Evolutionary conservation across 2,329 filamentous ascomycete species (phyloP).

Genomic region (Arthrobotrys musiformis): DNA sequence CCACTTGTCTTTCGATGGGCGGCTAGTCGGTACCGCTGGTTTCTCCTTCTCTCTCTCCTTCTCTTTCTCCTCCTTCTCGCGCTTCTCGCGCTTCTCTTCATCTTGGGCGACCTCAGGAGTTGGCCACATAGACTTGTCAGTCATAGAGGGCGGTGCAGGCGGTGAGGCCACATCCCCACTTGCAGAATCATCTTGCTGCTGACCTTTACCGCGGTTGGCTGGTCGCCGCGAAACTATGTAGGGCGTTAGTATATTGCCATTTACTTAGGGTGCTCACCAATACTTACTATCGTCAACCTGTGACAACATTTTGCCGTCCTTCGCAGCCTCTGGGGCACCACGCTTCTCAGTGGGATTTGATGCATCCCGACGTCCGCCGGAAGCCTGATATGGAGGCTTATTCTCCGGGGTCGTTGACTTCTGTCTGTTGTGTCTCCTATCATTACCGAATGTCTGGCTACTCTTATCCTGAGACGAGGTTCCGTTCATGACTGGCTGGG

Average conservation of each 20-base stretch:
- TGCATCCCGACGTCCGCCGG: constrained; percentile 44
- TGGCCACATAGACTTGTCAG: constrained; percentile 85
- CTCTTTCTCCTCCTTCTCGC: constrained; percentile 68
- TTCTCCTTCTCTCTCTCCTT: constrained; percentile 72
- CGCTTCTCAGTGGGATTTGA: constrained; percentile 34
- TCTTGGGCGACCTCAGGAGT: constrained; percentile 83
- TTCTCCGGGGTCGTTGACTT: constrained; percentile 44
- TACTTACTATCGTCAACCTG: constrained; percentile 43
- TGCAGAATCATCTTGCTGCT: constrained; percentile 53
- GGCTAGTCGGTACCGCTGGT: constrained; percentile 68
- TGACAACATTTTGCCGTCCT: constrained; percentile 36
- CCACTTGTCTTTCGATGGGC: constrained; percentile 81
- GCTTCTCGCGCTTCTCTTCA: constrained; percentile 77
- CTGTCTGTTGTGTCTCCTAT: constrained; percentile 46
- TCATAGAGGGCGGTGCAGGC: constrained; percentile 72
- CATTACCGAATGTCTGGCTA: constrained; percentile 41
- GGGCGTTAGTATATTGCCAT: not conserved
- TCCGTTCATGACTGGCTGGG: constrained; percentile 41
- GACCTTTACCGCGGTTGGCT: constrained; percentile 36
- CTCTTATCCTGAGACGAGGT: constrained; percentile 31
- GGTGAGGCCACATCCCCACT: constrained; percentile 60
- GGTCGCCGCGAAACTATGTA: constrained; percentile 22
- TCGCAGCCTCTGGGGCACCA: constrained; percentile 24
- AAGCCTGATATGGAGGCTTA: constrained; percentile 25
- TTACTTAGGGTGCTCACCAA: not conserved